phyloP scores from a whole-genome alignment of 2,329 filamentous ascomycete genomes.

The Phyllosticta paracitricarpa region DNA sequence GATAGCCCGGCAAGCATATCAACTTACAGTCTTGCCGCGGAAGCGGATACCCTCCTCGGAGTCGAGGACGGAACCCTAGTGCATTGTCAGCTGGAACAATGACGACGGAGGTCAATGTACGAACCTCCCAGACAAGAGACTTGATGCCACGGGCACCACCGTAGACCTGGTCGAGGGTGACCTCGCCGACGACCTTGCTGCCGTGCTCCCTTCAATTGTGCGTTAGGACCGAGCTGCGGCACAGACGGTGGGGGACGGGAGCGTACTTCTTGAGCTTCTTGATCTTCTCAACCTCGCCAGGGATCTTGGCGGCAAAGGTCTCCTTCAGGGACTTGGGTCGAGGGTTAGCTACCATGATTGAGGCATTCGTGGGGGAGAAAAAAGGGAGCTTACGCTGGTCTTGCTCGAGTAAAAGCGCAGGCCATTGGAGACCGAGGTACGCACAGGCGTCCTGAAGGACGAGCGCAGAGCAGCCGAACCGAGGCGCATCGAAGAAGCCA shows the following conservation, averaged over 20 bases:
- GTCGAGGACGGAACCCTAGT: constrained; percentile 81
- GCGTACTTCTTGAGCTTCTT: constrained; percentile 94
- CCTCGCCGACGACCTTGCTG: constrained; percentile 90
- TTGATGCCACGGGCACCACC: constrained; percentile 99
- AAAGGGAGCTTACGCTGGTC: constrained; percentile 56
- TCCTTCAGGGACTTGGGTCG: constrained; percentile 78
- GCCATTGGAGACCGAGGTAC: constrained; percentile 67
- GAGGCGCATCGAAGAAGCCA: constrained; percentile 77
- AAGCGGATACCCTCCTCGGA: constrained; percentile 98
- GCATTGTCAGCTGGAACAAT: constrained; percentile 15
- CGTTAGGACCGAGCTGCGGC: background rate
- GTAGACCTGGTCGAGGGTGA: constrained; percentile 98
- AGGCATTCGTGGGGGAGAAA: constrained; percentile 12
- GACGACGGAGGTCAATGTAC: constrained; percentile 12
- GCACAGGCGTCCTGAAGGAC: constrained; percentile 56
- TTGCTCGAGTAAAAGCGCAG: constrained; percentile 89
- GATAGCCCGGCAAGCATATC: background rate
- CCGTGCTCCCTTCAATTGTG: constrained; percentile 65
- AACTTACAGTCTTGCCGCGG: constrained; percentile 77
- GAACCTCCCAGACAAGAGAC: constrained; percentile 89
- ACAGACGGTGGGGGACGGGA: constrained; percentile 1
- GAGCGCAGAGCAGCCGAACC: constrained; percentile 74
- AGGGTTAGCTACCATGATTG: background rate
- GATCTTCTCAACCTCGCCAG: constrained; percentile 97
- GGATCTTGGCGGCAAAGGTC: constrained; percentile 90